phyloP scores from a whole-genome alignment of 345 rosid genomes.

The Mangifera indica region DNA sequence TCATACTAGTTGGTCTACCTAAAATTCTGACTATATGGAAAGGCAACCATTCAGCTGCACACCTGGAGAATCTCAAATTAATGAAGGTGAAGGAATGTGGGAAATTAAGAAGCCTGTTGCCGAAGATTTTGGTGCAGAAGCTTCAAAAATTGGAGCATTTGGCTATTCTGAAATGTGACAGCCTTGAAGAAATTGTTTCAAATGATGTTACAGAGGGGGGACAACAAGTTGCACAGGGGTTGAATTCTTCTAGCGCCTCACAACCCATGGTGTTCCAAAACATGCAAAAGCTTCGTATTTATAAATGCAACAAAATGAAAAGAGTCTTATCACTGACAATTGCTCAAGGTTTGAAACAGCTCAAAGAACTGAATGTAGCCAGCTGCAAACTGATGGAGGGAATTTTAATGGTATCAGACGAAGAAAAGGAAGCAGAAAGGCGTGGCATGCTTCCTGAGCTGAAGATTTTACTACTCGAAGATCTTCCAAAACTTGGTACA shows the following conservation, averaged over 20 bases:
- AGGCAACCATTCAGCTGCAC: neutral
- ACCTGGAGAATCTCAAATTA: neutral
- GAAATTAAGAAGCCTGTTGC: too few relatives aligned
- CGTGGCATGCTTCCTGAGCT: neutral
- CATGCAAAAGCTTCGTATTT: too few relatives aligned
- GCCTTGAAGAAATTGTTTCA: neutral
- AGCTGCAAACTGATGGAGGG: neutral
- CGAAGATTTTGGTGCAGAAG: neutral
- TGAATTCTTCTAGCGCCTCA: neutral
- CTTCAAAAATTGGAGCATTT: neutral
- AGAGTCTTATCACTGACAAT: conserved; percentile 1
- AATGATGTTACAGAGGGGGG: neutral
- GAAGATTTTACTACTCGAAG: neutral
- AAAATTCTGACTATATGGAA: too few relatives aligned
- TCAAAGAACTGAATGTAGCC: neutral
- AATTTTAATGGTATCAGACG: neutral
- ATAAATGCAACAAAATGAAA: neutral
- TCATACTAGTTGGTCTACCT: too few relatives aligned
- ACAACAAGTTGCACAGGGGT: neutral
- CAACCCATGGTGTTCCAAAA: neutral
- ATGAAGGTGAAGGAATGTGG: too few relatives aligned
- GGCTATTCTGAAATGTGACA: neutral
- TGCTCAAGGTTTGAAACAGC: neutral
- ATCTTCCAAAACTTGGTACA: neutral
- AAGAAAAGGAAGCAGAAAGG: neutral